Base-by-base conservation (phyloP, 1,284 basidiomycete genomes). In the Apiotrichum siamense region DNA sequence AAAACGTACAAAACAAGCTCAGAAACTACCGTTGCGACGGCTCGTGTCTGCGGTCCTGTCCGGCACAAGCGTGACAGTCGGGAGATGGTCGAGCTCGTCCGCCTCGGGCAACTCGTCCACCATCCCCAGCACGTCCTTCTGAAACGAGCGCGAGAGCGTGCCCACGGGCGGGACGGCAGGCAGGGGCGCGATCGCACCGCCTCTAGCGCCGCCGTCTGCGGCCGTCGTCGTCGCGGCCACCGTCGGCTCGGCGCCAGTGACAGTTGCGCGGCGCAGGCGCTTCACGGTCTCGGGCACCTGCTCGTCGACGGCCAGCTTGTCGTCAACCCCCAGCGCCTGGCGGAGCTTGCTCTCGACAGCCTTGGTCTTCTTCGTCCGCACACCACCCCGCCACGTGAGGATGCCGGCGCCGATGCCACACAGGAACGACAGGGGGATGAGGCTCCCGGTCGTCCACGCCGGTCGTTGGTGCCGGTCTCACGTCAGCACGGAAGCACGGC, bases 351-450 rank as follows among this genome's bases (percentile, higher is more conserved):
- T 77, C 65, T 84, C 80, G 15, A 93, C 87, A 61, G 83, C 79
- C 54, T 82, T 79, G 2, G 81, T 81, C 57, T 89, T 84, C 66
- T 87, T 89, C 7, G 88, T 89, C 63, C 82, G 79, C 57, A 81
- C 78, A 2, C 86, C 61, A 42, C 88, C 89, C 59, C 79, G 78
- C 80, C 84, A 90, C 60, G 91, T 91, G 47, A 87, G 76, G 5
- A 90, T 73, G 7, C 80, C 87, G 1, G 89, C 83, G n/a, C 76
- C 73, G 43, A 91, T 90, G 45, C 88, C 89, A 58, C 87, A 87
- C 5, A 87, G 75, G 72, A 93, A 90, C 24, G 81, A 81, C 3
- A 78, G 76, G 0, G 86, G 84, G 48, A 94, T 89, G 17, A 91
- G 79, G 15, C 77, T 79, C 0, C 83, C 87, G 1, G 78, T 80